These are phyloP conservation scores for Quercus bicolor DNA, from an alignment of 306 rosid genomes.

Conservation along the genomic window DNA sequence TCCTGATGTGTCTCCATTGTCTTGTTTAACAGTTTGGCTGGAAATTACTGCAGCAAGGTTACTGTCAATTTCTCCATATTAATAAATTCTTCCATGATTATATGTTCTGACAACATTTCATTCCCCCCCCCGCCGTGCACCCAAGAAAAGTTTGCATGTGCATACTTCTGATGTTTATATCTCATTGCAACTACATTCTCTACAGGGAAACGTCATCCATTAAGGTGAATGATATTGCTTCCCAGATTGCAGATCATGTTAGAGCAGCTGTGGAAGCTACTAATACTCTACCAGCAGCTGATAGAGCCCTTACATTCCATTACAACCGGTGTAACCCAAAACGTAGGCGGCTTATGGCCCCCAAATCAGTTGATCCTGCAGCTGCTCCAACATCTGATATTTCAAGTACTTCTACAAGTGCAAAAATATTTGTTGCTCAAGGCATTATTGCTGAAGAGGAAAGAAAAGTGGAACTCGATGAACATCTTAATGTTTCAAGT, in stretches of 20 bases:
- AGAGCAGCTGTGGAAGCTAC: conserved; percentile 90
- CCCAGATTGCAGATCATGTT: conserved; percentile 82
- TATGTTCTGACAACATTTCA: conserved; percentile 14
- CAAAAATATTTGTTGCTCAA: conserved; percentile 39
- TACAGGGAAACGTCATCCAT: conserved; percentile 92
- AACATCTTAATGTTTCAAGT: conserved; percentile 24
- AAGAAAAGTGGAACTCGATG: conserved; percentile 37
- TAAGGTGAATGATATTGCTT: conserved; percentile 88
- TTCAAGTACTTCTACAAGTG: conserved; percentile 40
- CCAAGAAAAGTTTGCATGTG: background rate
- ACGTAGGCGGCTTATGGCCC: conserved; percentile 66
- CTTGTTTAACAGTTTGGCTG: conserved; percentile 88
- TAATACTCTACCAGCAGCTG: conserved; percentile 59
- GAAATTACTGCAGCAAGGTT: conserved; percentile 99
- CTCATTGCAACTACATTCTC: conserved; percentile 32
- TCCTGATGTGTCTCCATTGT: conserved; percentile 81
- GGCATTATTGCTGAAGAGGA: conserved; percentile 36
- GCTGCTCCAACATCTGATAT: conserved; percentile 33
- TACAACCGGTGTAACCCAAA: conserved; percentile 77
- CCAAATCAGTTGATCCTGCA: conserved; percentile 36
- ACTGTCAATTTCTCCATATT: conserved; percentile 19
- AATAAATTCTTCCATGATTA: conserved; percentile 22
- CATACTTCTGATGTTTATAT: conserved; percentile 11
- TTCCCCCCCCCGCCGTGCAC: background rate
- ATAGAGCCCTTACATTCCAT: conserved; percentile 67